Percentiles rank a stretch among this genome's conserved stretches.
Evolutionary conservation across 768 basidiomycete species (phyloP).

Genomic region (Clavaria fumosa): DNA sequence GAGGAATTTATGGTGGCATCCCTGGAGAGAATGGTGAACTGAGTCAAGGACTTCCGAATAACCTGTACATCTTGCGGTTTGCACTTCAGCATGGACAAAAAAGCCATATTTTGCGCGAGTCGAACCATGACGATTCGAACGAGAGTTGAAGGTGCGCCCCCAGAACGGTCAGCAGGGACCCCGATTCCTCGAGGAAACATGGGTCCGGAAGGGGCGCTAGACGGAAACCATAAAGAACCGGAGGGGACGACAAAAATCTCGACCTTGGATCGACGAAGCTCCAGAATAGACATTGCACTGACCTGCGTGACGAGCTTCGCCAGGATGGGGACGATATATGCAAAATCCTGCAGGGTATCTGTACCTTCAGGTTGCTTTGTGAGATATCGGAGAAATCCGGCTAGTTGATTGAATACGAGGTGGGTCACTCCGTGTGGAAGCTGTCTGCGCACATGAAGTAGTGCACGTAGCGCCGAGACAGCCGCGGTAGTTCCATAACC

Average conservation of each 20-base stretch:
- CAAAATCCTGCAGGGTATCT: conserved; percentile 36
- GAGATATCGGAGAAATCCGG: conserved; percentile 46
- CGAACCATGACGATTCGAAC: conserved; percentile 48
- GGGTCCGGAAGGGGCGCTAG: conserved; percentile 34
- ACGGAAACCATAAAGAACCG: conserved; percentile 53
- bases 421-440: conserved; percentile 55
- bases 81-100: conserved; percentile 45
- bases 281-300: conserved; percentile 54
- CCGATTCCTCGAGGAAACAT: conserved; percentile 44
- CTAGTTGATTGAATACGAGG: conserved; percentile 52
- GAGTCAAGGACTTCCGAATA: conserved; percentile 47
- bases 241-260: conserved; percentile 56
- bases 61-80: conserved; percentile 54
- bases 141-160: conserved; percentile 27
- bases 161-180: conserved; percentile 21
- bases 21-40: conserved; percentile 41
- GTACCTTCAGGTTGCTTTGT: conserved; percentile 28
- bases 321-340: conserved; percentile 40
- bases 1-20: conserved; percentile 15
- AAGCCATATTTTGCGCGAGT: conserved; percentile 55
- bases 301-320: conserved; percentile 47
- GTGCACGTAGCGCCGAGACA: conserved; percentile 34
- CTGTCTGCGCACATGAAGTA: conserved; percentile 37
- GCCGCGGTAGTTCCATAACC: conserved; percentile 31
- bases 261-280: conserved; percentile 57